These are phyloP conservation scores for Scalesia atractyloides DNA, from an alignment of 129 eudicot species.

Conservation along the genomic window DNA sequence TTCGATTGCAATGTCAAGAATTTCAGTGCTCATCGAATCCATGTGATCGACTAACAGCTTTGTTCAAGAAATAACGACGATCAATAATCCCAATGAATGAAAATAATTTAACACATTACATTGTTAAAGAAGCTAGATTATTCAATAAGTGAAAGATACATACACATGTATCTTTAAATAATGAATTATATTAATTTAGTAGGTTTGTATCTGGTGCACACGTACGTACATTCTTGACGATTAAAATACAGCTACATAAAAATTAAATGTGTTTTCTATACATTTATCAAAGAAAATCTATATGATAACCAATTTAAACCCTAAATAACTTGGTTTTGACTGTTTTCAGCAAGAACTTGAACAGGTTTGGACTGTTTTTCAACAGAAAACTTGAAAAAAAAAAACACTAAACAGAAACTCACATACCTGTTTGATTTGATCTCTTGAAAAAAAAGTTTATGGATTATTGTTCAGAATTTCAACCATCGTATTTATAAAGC, in stretches of 20 bases:
- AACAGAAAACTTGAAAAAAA: no score
- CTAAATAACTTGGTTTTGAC: neutral
- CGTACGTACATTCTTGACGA: neutral
- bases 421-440: neutral
- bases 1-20: neutral
- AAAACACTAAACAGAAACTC: neutral
- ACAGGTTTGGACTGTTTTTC: no score
- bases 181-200: neutral
- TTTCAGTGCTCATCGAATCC: neutral
- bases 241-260: no score
- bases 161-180: neutral
- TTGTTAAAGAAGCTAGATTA: neutral
- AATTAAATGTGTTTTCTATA: no score
- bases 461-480: neutral
- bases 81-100: neutral
- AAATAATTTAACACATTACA: neutral
- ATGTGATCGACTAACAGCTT: neutral
- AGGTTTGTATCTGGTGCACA: neutral
- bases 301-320: neutral
- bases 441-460: neutral
- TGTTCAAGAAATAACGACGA: no score
- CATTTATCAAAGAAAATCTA: no score
- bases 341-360: no score
- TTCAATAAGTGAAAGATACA: neutral
- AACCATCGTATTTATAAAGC: neutral